Evolutionary conservation across 2,329 filamentous ascomycete genomes (phyloP).

Genomic region (Penicillium sp.): DNA sequence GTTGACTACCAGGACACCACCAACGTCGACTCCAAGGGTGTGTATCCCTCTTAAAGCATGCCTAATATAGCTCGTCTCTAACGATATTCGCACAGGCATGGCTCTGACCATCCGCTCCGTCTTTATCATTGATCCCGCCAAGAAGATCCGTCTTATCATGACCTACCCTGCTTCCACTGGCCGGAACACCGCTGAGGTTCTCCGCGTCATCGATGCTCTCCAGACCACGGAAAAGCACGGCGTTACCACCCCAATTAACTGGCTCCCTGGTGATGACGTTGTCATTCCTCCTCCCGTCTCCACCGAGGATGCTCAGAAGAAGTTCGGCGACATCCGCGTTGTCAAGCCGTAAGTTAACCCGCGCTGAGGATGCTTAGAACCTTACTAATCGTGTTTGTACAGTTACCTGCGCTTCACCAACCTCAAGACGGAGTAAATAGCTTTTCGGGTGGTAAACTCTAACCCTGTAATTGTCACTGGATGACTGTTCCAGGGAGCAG

Average conservation of each 20-base stretch:
- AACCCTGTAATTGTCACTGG: neutral
- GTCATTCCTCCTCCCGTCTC: slow-evolving; percentile 85
- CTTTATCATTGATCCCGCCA: slow-evolving; percentile 92
- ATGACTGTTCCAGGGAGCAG: slow-evolving; percentile 11
- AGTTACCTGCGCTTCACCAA: slow-evolving; percentile 46
- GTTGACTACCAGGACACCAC: slow-evolving; percentile 82
- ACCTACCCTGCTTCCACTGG: slow-evolving; percentile 92
- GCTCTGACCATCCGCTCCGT: slow-evolving; percentile 95
- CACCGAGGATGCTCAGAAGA: slow-evolving; percentile 83
- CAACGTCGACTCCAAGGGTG: slow-evolving; percentile 76
- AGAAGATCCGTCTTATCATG: slow-evolving; percentile 92
- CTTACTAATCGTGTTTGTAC: neutral
- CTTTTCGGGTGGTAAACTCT: neutral
- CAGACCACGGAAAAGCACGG: slow-evolving; percentile 89
- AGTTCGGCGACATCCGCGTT: slow-evolving; percentile 75
- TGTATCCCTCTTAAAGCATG: neutral
- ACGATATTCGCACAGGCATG: slow-evolving; percentile 50
- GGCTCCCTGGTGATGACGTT: slow-evolving; percentile 86
- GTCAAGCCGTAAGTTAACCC: slow-evolving; percentile 58
- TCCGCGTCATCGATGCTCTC: slow-evolving; percentile 79
- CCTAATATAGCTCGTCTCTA: neutral
- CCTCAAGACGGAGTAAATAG: slow-evolving; percentile 39
- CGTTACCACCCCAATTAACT: slow-evolving; percentile 88
- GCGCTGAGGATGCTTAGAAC: neutral
- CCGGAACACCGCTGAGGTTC: slow-evolving; percentile 79